These are phyloP conservation scores for Aspergillus clavatus DNA, from an alignment of 2,329 filamentous ascomycete species.

Conservation along the genomic window DNA sequence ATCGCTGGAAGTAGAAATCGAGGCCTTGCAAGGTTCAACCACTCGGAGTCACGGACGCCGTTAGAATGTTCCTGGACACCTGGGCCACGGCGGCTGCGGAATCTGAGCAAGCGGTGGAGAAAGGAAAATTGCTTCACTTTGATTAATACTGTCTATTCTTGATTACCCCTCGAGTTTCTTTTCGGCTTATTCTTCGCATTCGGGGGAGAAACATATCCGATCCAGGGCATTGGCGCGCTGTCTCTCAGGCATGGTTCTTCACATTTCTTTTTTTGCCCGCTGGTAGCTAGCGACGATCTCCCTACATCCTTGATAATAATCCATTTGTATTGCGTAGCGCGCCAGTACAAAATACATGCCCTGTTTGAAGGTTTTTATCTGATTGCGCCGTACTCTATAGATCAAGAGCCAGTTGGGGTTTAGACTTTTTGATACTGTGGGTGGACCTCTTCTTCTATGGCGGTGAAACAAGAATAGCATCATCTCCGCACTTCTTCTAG, in stretches of 20 bases:
- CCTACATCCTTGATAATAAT: conserved; percentile 41
- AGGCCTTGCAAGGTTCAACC: conserved; percentile 84
- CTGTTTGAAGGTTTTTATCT: neutral
- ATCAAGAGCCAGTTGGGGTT: no score
- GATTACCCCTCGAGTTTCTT: conserved; percentile 31
- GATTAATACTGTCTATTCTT: conserved; percentile 30
- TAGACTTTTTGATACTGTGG: neutral
- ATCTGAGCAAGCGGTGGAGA: conserved; percentile 25
- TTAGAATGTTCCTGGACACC: conserved; percentile 46
- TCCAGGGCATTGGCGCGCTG: conserved; percentile 10
- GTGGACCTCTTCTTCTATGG: neutral
- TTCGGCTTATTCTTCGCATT: conserved; percentile 28
- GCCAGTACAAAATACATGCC: conserved; percentile 38
- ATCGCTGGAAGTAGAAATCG: conserved; percentile 74
- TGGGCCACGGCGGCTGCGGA: conserved; percentile 13
- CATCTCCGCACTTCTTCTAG: neutral
- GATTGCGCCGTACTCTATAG: no score
- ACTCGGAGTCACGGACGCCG: conserved; percentile 90
- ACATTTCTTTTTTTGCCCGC: conserved; percentile 31
- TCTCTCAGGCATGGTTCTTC: conserved; percentile 26
- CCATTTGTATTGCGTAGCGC: conserved; percentile 37
- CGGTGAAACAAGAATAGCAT: conserved; percentile 4
- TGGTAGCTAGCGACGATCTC: conserved; percentile 41
- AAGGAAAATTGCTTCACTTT: conserved; percentile 26
- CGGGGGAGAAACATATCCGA: conserved; percentile 28